phyloP scores from a whole-genome alignment of 345 rosid genomes.

The Nephelium lappaceum region DNA sequence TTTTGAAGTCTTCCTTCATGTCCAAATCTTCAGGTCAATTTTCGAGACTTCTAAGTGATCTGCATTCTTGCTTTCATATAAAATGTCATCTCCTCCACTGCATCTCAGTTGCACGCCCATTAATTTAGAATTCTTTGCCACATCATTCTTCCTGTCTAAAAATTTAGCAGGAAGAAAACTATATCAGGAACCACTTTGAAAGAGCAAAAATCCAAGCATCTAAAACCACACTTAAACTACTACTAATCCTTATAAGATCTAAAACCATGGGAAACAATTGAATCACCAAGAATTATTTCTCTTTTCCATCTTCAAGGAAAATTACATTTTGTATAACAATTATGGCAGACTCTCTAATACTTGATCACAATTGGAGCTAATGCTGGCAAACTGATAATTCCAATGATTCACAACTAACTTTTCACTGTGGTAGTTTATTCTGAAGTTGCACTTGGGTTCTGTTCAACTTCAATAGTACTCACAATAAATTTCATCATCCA shows the following conservation, averaged over 20 bases:
- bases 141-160: neutral
- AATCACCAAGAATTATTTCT: constrained; percentile 21
- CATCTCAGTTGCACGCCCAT: neutral
- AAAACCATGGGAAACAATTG: constrained; percentile 23
- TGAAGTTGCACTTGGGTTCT: no score
- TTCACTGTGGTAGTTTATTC: constrained; percentile 18
- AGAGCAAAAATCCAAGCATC: neutral
- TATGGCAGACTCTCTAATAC: constrained; percentile 21
- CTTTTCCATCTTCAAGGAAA: constrained; percentile 20
- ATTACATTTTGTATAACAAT: constrained; percentile 21
- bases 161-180: neutral
- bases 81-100: neutral
- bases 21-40: neutral
- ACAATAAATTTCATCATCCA: constrained; percentile 19
- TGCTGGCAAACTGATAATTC: constrained; percentile 14
- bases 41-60: neutral
- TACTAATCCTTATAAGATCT: constrained; percentile 15
- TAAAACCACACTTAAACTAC: neutral
- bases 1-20: neutral
- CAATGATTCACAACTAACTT: constrained; percentile 19
- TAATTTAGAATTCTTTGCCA: neutral
- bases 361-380: constrained; percentile 27
- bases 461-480: neutral
- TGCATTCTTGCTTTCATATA: neutral
- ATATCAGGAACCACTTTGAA: neutral